A percentile compares a stretch with the other conserved stretches of the same genome.
These are phyloP conservation scores for Vaucheria bursata DNA, from an alignment of 352 stramenopile species.

Conservation along the genomic window DNA sequence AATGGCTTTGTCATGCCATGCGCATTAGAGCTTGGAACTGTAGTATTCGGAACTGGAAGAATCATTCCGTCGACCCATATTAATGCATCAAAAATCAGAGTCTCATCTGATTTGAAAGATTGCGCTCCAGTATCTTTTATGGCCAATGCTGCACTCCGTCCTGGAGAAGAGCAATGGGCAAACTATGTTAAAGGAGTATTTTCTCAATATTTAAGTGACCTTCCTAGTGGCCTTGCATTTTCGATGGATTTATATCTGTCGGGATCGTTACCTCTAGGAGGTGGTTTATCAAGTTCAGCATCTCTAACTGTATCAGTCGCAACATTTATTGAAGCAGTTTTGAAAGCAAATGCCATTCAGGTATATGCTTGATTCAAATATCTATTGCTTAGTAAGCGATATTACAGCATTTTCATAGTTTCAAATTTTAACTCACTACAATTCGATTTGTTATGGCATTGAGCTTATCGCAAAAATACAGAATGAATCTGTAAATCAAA, in stretches of 20 bases:
- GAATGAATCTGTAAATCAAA: too few relatives aligned
- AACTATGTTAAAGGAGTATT: conserved; percentile 87
- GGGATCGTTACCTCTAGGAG: conserved; percentile 79
- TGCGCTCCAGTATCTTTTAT: conserved; percentile 51
- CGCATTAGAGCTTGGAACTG: conserved; percentile 74
- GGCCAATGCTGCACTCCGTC: conserved; percentile 55
- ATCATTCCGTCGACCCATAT: conserved; percentile 15
- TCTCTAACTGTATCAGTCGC: conserved; percentile 79
- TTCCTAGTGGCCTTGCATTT: conserved; percentile 52
- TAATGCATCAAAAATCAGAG: conserved; percentile 1
- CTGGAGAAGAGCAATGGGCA: conserved; percentile 61
- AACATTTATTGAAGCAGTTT: conserved; percentile 77
- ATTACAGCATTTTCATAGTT: too few relatives aligned
- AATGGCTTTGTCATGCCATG: conserved; percentile 89
- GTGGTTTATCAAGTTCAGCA: conserved; percentile 79
- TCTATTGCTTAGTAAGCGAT: too few relatives aligned
- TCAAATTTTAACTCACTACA: too few relatives aligned
- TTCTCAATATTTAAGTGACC: conserved; percentile 68
- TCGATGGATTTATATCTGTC: conserved; percentile 70
- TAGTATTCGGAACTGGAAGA: conserved; percentile 58
- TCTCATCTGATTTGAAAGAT: not conserved
- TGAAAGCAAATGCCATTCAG: conserved; percentile 50
- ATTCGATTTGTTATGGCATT: too few relatives aligned
- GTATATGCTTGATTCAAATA: too few relatives aligned
- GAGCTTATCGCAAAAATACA: too few relatives aligned